These are phyloP conservation scores for Poa annua DNA, from an alignment of 176 grass and related monocot genomes.

Conservation along the genomic window DNA sequence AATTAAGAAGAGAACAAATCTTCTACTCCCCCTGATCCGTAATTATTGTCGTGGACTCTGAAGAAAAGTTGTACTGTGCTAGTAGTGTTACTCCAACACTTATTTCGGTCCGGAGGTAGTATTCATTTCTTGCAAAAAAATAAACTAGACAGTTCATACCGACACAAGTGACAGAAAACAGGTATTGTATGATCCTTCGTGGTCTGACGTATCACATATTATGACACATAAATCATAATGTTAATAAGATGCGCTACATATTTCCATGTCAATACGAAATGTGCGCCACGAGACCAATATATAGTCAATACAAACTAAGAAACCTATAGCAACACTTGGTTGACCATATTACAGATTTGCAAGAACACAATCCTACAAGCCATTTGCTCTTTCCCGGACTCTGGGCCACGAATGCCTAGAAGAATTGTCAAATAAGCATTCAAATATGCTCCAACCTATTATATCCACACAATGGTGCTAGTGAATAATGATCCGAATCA, in stretches of 20 bases:
- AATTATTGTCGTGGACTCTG: too few relatives aligned
- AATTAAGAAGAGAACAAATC: slow-evolving; percentile 16
- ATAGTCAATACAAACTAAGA: not conserved
- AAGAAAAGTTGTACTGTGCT: too few relatives aligned
- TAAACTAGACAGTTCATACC: slow-evolving; percentile 20
- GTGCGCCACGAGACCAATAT: not conserved
- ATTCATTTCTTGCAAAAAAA: slow-evolving; percentile 2
- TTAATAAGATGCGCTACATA: not conserved
- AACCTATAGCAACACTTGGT: not conserved
- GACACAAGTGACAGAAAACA: not conserved
- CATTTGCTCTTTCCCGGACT: not conserved
- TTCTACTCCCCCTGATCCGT: too few relatives aligned
- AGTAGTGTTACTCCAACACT: too few relatives aligned
- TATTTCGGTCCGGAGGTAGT: too few relatives aligned
- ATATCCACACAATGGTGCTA: not conserved
- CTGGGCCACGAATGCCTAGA: not conserved
- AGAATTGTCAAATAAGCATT: slow-evolving; percentile 11
- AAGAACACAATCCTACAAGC: not conserved
- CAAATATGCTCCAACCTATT: not conserved
- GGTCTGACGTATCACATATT: not conserved
- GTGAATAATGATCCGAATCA: not conserved
- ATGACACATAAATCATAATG: not conserved
- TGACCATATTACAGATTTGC: slow-evolving; percentile 11
- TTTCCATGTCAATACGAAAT: slow-evolving; percentile 34
- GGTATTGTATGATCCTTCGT: not conserved